A percentile compares a stretch with the other conserved stretches of the same genome.
Evolutionary conservation across 768 basidiomycete genomes (phyloP).

Genomic region (Agaricus bisporus): DNA sequence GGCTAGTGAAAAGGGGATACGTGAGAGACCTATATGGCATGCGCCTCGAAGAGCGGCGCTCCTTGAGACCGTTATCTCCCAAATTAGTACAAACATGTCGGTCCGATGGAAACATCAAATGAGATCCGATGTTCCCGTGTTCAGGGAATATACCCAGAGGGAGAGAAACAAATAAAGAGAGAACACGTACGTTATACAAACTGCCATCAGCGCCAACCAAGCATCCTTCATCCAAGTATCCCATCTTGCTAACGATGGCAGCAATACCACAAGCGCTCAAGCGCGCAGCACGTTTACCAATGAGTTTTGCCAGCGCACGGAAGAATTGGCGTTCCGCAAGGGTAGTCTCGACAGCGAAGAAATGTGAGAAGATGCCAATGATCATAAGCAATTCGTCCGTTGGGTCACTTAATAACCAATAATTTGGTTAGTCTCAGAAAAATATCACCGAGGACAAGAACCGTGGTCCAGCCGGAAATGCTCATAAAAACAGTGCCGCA

Average conservation of each 20-base stretch:
- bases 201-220: slow-evolving; percentile 89
- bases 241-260: slow-evolving; percentile 93
- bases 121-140: background rate
- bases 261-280: slow-evolving; percentile 95
- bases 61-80: too few species aligned
- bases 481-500: slow-evolving; percentile 19
- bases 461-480: background rate
- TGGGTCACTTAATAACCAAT: slow-evolving; percentile 57
- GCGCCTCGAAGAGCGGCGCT: too few species aligned
- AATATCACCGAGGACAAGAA: too few species aligned
- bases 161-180: background rate
- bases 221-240: slow-evolving; percentile 87
- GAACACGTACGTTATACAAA: slow-evolving; percentile 77
- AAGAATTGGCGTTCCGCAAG: slow-evolving; percentile 97
- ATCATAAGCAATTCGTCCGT: slow-evolving; percentile 97
- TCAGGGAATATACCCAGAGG: background rate
- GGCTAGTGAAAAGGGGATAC: background rate
- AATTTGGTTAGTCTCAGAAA: background rate
- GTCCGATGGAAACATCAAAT: too few species aligned
- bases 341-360: slow-evolving; percentile 95
- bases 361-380: slow-evolving; percentile 95
- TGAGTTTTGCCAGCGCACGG: slow-evolving; percentile 85
- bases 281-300: slow-evolving; percentile 85
- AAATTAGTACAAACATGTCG: too few species aligned
- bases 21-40: background rate